phyloP scores from a whole-genome alignment of 2,329 filamentous ascomycete genomes.

The Claviceps sorghi region DNA sequence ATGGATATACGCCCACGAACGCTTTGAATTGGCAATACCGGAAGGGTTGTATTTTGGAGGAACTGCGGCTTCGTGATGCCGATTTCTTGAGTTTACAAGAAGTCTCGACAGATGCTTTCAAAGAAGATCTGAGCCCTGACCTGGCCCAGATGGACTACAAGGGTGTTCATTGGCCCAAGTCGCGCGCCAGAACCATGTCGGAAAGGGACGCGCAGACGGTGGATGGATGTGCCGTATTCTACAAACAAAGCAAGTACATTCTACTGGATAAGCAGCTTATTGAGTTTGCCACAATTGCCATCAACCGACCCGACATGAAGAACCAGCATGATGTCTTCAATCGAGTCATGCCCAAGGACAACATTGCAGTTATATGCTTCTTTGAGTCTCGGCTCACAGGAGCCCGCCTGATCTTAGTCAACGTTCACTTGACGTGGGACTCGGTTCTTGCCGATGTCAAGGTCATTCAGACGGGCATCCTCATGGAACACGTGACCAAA shows the following conservation, averaged over 20 bases:
- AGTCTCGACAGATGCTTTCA: slow-evolving; percentile 81
- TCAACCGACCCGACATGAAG: slow-evolving; percentile 93
- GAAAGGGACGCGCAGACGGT: slow-evolving; percentile 81
- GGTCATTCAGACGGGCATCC: slow-evolving; percentile 83
- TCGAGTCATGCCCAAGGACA: slow-evolving; percentile 94
- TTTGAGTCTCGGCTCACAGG: slow-evolving; percentile 85
- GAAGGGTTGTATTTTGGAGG: slow-evolving; percentile 66
- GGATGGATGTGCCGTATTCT: slow-evolving; percentile 94
- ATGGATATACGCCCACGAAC: slow-evolving; percentile 76
- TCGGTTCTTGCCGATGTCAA: slow-evolving; percentile 85
- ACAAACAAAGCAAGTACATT: slow-evolving; percentile 88
- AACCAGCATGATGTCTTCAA: slow-evolving; percentile 97
- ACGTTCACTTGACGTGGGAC: slow-evolving; percentile 93
- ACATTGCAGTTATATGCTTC: slow-evolving; percentile 85
- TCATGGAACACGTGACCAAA: slow-evolving; percentile 85
- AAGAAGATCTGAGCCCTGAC: slow-evolving; percentile 78
- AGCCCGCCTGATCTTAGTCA: slow-evolving; percentile 82
- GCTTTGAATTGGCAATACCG: slow-evolving; percentile 81
- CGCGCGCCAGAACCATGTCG: slow-evolving; percentile 78
- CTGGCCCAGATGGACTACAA: slow-evolving; percentile 82
- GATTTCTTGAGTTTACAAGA: slow-evolving; percentile 92
- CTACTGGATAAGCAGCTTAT: slow-evolving; percentile 87
- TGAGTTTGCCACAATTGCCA: slow-evolving; percentile 81
- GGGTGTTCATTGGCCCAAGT: slow-evolving; percentile 84
- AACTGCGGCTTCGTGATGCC: slow-evolving; percentile 63